Percentiles rank a stretch among this genome's conserved stretches.
phyloP scores from a whole-genome alignment of 495 filamentous ascomycete species.

The Xylaria longipes region DNA sequence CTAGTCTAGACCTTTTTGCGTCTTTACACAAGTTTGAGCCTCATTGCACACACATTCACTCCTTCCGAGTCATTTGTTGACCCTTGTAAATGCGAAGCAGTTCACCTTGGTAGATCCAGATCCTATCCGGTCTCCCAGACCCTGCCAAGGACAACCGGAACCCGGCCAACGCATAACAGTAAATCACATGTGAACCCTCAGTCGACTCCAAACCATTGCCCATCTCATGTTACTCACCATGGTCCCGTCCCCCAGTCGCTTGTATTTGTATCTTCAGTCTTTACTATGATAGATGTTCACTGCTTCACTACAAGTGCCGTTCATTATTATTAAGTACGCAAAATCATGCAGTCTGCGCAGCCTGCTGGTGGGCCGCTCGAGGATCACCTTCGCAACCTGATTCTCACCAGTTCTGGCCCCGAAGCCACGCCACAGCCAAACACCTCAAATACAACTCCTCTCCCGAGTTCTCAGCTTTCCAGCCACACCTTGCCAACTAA shows the following conservation, averaged over 20 bases:
- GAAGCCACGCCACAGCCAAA: conserved; percentile 11
- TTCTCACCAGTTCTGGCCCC: conserved; percentile 43
- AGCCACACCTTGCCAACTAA: not conserved
- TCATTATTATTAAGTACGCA: conserved; percentile 1
- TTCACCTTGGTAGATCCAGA: not conserved
- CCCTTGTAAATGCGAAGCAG: not conserved
- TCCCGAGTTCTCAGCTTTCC: conserved; percentile 1
- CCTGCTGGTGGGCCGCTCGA: conserved; percentile 41
- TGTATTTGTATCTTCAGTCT: not conserved
- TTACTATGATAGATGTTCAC: not conserved
- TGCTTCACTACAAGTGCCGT: not conserved
- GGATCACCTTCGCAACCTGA: conserved; percentile 50
- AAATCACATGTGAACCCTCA: not conserved
- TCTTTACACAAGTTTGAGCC: conserved; percentile 3
- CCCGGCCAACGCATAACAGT: not conserved
- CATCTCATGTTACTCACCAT: conserved; percentile 12
- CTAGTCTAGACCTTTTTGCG: not conserved
- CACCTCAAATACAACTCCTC: conserved; percentile 8
- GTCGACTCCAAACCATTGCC: conserved; percentile 2
- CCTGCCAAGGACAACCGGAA: not conserved
- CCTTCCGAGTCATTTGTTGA: not conserved
- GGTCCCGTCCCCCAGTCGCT: not conserved
- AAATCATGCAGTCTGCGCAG: conserved; percentile 37
- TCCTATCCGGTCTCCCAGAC: not conserved
- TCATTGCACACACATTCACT: not conserved